Evolutionary conservation across 2,329 filamentous ascomycete species (phyloP).

Genomic region (Amauroascus niger): DNA sequence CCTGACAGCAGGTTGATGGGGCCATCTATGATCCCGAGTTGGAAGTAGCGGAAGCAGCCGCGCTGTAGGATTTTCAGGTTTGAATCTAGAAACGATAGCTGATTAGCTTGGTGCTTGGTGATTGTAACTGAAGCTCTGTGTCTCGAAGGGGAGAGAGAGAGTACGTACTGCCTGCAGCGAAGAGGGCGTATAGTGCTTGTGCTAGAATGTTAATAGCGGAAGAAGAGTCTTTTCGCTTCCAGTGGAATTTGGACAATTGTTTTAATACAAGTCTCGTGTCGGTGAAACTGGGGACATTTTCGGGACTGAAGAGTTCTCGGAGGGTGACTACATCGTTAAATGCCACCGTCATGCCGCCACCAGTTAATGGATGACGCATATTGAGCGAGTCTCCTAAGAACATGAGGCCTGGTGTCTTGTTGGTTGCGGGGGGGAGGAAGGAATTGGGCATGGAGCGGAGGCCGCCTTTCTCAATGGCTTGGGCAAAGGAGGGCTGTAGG

Average conservation of each 20-base stretch:
- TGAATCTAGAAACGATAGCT: conserved; percentile 39
- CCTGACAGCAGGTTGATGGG: conserved; percentile 75
- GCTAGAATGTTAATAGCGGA: conserved; percentile 97
- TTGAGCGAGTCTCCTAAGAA: conserved; percentile 92
- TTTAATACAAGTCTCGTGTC: conserved; percentile 56
- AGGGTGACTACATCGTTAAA: conserved; percentile 84
- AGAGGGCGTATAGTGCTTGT: conserved; percentile 82
- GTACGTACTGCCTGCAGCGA: conserved; percentile 61
- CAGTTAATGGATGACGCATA: conserved; percentile 97
- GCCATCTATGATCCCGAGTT: conserved; percentile 61
- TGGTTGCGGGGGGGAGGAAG: conserved; percentile 73
- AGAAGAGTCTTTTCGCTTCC: conserved; percentile 70
- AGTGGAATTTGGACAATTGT: conserved; percentile 72
- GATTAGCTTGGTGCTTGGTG: neutral
- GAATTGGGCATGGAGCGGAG: conserved; percentile 93
- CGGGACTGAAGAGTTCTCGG: conserved; percentile 60
- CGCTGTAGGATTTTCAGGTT: conserved; percentile 71
- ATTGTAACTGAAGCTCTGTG: neutral
- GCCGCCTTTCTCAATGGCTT: conserved; percentile 66
- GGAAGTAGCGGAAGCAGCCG: conserved; percentile 91
- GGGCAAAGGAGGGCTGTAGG: conserved; percentile 63
- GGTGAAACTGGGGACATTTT: conserved; percentile 57
- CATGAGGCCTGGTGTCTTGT: conserved; percentile 61
- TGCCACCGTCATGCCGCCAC: conserved; percentile 95
- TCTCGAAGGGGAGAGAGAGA: neutral